These are phyloP conservation scores for Zelonia costaricensis DNA, from an alignment of 208 protist genomes.

Conservation along the genomic window DNA sequence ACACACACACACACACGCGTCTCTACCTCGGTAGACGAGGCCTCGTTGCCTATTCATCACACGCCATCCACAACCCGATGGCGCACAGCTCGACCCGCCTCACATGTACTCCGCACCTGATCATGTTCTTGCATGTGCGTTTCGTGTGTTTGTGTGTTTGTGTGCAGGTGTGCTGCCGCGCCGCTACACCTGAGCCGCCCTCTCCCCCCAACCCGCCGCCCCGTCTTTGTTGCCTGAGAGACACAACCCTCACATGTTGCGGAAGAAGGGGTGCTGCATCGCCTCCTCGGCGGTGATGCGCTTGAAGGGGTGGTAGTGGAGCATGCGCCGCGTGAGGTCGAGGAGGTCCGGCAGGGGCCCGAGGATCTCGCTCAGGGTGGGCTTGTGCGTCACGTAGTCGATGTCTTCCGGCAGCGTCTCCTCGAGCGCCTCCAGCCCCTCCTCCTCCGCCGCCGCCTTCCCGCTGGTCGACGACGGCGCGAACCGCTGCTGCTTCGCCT, in stretches of 20 bases:
- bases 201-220: too few species aligned
- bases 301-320: constrained; percentile 86
- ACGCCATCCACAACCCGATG: too few species aligned
- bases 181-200: too few species aligned
- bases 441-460: constrained; percentile 25
- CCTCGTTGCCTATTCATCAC: too few species aligned
- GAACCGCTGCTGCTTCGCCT: constrained; percentile 30
- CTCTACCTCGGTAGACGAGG: too few species aligned
- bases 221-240: background rate
- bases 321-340: constrained; percentile 66
- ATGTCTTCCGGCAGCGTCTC: constrained; percentile 42
- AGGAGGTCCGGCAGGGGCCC: constrained; percentile 50
- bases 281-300: constrained; percentile 91
- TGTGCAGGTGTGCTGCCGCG: too few species aligned
- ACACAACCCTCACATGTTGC: constrained; percentile 14
- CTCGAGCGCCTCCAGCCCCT: constrained; percentile 30
- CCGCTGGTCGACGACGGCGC: constrained; percentile 9
- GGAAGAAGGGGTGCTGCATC: constrained; percentile 83
- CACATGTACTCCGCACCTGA: too few species aligned
- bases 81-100: too few species aligned
- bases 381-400: constrained; percentile 50
- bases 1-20: too few species aligned
- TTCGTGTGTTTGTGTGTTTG: too few species aligned
- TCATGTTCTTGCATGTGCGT: too few species aligned
- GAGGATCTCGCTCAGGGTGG: constrained; percentile 64